A percentile compares a stretch with the other conserved stretches of the same genome.
These are phyloP conservation scores for Phanerodontia chrysosporium DNA, from an alignment of 768 basidiomycete species.

Conservation along the genomic window DNA sequence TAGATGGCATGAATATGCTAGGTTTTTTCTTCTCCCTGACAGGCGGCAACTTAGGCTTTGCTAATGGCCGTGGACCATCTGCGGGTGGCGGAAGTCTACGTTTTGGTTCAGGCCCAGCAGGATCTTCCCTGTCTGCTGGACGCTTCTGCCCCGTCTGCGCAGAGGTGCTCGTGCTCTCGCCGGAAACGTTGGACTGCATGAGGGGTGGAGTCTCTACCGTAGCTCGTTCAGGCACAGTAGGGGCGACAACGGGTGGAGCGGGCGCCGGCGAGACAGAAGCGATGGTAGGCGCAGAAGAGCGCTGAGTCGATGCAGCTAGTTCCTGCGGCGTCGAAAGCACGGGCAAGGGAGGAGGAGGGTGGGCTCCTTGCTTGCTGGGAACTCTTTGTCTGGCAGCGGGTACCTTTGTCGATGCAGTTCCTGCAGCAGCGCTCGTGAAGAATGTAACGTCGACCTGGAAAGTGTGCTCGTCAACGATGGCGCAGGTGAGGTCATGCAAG, in stretches of 20 bases:
- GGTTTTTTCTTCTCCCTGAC: slow-evolving; percentile 5
- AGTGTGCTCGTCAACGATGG: slow-evolving; percentile 5
- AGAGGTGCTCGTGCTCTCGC: background rate
- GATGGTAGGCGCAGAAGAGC: background rate
- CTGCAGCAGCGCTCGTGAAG: slow-evolving; percentile 30
- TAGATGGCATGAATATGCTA: slow-evolving; percentile 22
- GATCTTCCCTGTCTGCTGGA: background rate
- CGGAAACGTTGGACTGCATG: too few species aligned
- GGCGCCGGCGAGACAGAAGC: too few species aligned
- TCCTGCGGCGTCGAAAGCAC: background rate
- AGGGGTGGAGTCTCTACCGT: too few species aligned
- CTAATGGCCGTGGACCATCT: background rate
- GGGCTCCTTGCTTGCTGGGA: slow-evolving; percentile 12
- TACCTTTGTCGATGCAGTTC: slow-evolving; percentile 6
- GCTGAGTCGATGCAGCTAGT: background rate
- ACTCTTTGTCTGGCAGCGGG: slow-evolving; percentile 5
- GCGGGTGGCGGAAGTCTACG: background rate
- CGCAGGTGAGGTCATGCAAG: background rate
- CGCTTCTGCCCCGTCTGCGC: background rate
- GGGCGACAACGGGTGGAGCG: too few species aligned
- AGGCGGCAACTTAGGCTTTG: background rate
- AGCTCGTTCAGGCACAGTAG: too few species aligned
- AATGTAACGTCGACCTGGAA: slow-evolving; percentile 31
- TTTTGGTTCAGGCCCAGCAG: background rate
- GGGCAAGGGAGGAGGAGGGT: background rate